Evolutionary conservation across 1,139 yeast species (phyloP).

Genomic region (Magnusiomyces sp.): DNA sequence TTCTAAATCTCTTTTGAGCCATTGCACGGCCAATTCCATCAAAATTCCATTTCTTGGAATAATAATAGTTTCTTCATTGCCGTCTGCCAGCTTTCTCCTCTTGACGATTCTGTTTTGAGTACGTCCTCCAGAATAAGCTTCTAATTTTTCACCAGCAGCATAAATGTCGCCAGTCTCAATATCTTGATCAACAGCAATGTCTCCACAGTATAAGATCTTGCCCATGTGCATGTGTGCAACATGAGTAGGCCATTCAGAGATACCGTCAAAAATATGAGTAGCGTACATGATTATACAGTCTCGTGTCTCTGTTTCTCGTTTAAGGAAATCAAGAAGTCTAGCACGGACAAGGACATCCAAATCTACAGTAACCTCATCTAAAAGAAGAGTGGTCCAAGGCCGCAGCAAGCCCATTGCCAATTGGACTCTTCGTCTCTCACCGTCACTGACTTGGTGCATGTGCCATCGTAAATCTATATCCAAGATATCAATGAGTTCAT

Average conservation of each 20-base stretch:
- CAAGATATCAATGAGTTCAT: slow-evolving; percentile 59
- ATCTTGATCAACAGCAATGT: slow-evolving; percentile 11
- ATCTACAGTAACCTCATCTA: slow-evolving; percentile 95
- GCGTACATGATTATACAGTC: slow-evolving; percentile 71
- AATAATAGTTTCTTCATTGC: slow-evolving; percentile 7
- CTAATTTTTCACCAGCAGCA: neutral
- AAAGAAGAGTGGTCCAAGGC: slow-evolving; percentile 76
- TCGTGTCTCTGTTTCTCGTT: slow-evolving; percentile 57
- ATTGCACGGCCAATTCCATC: slow-evolving; percentile 33
- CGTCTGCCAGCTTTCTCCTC: neutral
- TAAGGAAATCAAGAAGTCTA: slow-evolving; percentile 59
- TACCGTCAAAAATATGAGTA: slow-evolving; percentile 93
- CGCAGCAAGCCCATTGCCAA: slow-evolving; percentile 84
- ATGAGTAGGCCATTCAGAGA: slow-evolving; percentile 81
- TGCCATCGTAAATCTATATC: slow-evolving; percentile 88
- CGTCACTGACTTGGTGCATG: slow-evolving; percentile 88
- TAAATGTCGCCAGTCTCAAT: neutral
- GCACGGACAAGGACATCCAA: slow-evolving; percentile 86
- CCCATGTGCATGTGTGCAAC: slow-evolving; percentile 78
- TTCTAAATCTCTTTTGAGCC: slow-evolving; percentile 36
- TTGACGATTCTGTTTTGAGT: neutral
- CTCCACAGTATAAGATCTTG: slow-evolving; percentile 28
- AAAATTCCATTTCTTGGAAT: slow-evolving; percentile 30
- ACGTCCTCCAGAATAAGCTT: neutral
- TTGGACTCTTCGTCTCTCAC: slow-evolving; percentile 91